Conservation (phyloP, 345 rosid species). For the Carallia brachiata region DNA sequence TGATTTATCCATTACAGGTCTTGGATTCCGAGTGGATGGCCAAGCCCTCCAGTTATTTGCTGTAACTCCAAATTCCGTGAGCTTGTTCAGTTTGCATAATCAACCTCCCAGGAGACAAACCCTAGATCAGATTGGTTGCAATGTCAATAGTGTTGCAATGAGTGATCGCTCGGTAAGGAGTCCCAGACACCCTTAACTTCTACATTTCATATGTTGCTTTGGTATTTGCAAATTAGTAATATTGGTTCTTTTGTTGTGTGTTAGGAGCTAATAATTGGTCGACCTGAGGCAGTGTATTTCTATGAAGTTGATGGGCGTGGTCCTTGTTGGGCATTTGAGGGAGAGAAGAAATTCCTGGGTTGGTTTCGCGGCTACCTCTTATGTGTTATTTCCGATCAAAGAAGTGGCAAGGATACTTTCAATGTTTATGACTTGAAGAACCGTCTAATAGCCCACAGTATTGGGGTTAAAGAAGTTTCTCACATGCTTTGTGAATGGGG, state of each 20-base stretch:
- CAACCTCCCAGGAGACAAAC: conserved; percentile 78
- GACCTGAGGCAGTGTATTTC: conserved; percentile 94
- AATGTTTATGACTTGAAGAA: conserved; percentile 92
- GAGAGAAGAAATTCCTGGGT: conserved; percentile 86
- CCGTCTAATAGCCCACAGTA: conserved; percentile 81
- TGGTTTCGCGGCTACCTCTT: conserved; percentile 96
- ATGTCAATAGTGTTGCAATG: conserved; percentile 70
- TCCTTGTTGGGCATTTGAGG: conserved; percentile 99
- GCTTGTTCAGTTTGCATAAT: conserved; percentile 64
- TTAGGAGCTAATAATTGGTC: conserved; percentile 89
- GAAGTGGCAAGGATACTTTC: conserved; percentile 64
- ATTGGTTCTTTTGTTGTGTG: conserved; percentile 10
- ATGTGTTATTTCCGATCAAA: conserved; percentile 87
- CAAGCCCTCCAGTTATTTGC: conserved; percentile 83
- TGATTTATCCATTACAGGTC: conserved; percentile 56
- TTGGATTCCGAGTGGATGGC: conserved; percentile 90
- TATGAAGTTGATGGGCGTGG: conserved; percentile 98
- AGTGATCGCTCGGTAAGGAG: conserved; percentile 82
- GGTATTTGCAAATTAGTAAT: conserved; percentile 4
- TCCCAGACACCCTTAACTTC: not conserved
- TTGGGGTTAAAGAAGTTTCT: conserved; percentile 78
- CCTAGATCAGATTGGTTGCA: conserved; percentile 80
- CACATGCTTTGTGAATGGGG: conserved; percentile 99
- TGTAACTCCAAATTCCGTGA: conserved; percentile 73
- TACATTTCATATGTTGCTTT: conserved; percentile 4